Evolutionary conservation across 2,329 filamentous ascomycete genomes (phyloP), one percentile per base, ranked within the genome.

Genomic region (Aspergillus aculeatinus): DNA sequence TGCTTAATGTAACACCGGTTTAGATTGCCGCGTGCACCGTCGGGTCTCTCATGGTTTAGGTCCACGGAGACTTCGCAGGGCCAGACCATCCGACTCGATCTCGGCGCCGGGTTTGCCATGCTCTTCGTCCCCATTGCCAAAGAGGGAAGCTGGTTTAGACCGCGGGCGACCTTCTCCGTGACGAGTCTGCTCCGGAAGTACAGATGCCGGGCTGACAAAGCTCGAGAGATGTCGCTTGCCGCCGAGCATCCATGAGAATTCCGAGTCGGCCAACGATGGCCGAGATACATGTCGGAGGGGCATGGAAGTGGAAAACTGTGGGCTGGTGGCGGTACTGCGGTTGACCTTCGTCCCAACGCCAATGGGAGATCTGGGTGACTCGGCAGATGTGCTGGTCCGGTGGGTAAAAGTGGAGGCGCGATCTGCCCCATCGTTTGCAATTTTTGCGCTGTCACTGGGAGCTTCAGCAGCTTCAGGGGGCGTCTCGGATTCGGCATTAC

Each of bases 171-270:
- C 62, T 48, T 70, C 70, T 53, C 63, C 73, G 35, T 75, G 71
- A 58, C 77, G 72, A 58, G 73, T 75, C 60, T 79, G 75, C 59
- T 81, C 79, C 39, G 79, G 78, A 14, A 77, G 74, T 29, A 74
- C 71, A n/a, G 79, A 78, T 19, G 73, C 76, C 16, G 77, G 76
- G 55, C 75, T 77, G 48, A 81, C 78, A 69, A 81, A 81, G 31
- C 74, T 76, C 10, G 77, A 80, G 27, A 78, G 72, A 55, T 75
- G 75, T 48, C 76, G 72, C 59, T 74, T 73, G 50, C 79, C 76
- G 39, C 79, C 80, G 42, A 82, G 72, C 78, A 82, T 82, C 77
- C 80, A 82, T 12, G 80, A 81, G 59, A 81, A 82, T 25, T 78
- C 78, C 19, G 80, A 77, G 53, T 81, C 74, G 39, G 76, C 74